Conservation (phyloP, 2,329 filamentous ascomycete genomes). For the Penicillium psychrosexuale region DNA sequence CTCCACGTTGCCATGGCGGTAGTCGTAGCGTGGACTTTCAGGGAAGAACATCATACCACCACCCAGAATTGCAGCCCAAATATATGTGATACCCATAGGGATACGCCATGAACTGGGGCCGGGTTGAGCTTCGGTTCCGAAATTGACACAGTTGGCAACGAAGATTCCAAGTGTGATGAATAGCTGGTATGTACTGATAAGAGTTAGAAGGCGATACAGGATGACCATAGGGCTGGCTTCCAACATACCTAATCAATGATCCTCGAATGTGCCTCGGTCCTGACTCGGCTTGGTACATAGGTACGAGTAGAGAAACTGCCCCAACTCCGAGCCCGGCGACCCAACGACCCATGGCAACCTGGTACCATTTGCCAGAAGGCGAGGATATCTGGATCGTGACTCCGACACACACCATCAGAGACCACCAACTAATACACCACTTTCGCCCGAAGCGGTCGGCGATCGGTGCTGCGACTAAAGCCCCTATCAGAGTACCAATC, state of each 20-base stretch:
- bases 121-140: slow-evolving; percentile 35
- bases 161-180: slow-evolving; percentile 49
- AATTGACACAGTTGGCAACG: slow-evolving; percentile 48
- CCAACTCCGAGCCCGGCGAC: slow-evolving; percentile 46
- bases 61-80: slow-evolving; percentile 55
- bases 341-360: slow-evolving; percentile 44
- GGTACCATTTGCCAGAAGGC: slow-evolving; percentile 37
- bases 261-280: slow-evolving; percentile 47
- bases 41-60: slow-evolving; percentile 54
- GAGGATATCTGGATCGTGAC: slow-evolving; percentile 45
- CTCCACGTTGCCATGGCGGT: slow-evolving; percentile 54
- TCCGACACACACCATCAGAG: slow-evolving; percentile 38
- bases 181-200: slow-evolving; percentile 44
- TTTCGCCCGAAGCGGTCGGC: slow-evolving; percentile 45
- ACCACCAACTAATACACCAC: slow-evolving; percentile 43
- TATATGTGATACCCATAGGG: slow-evolving; percentile 55
- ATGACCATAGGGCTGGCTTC: no score
- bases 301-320: slow-evolving; percentile 42
- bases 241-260: slow-evolving; percentile 37
- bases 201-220: background rate
- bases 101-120: slow-evolving; percentile 48
- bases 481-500: slow-evolving; percentile 44
- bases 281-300: slow-evolving; percentile 48
- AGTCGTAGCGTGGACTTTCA: slow-evolving; percentile 58
- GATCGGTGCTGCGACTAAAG: slow-evolving; percentile 40